Evolutionary conservation across 805 yeast genomes (phyloP), one percentile per base, ranked within the genome.

Genomic region (Pichia occidentalis): DNA sequence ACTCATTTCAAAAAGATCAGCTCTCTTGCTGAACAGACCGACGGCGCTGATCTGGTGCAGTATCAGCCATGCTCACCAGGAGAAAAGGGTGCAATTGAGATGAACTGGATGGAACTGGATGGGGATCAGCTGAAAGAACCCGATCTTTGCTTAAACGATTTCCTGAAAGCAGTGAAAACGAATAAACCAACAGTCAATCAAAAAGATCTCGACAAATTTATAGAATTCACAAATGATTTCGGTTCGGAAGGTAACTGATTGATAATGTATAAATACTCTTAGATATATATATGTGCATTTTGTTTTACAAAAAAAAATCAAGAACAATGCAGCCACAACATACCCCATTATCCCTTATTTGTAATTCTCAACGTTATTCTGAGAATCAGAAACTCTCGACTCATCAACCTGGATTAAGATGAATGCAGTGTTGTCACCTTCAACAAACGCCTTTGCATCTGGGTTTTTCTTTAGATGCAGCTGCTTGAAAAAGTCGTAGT

Each of bases 31-130:
- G 65, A 61, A 22, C 55, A 54, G 22, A 45, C 38, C 2, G 52
- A 61, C 10, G 59, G 58, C 1, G 59, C 48, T 26, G 65, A 63
- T 2, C 47, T 42, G 13, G 63, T 59, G 20, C 78, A 76, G 56
- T 71, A 76, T 34, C 84, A 88, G 12, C 98, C 98, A 1, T 92
- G 98, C 56, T 87, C 97, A 0, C 99, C 99, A 0, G 99, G 99
- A n/a, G 96, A 85, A 47, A 56, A 60, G 3, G 85, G 73, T 13
- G 96, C 97, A 0, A 59, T 63, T 28, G 99, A 92, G 56, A 81
- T 84, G 85, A 78, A 77, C 55, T 92, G 98, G 98, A 77, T 84
- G 73, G 90, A 86, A 44, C 75, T 92, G 26, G 92, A 75, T 39
- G 82, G 94, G 11, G 90, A 90, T 51, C 92, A 92, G 60, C 68